Evolutionary conservation across 2,329 filamentous ascomycete genomes (phyloP), one percentile per base, ranked within the genome.

Genomic region (Aureobasidium pullulans): DNA sequence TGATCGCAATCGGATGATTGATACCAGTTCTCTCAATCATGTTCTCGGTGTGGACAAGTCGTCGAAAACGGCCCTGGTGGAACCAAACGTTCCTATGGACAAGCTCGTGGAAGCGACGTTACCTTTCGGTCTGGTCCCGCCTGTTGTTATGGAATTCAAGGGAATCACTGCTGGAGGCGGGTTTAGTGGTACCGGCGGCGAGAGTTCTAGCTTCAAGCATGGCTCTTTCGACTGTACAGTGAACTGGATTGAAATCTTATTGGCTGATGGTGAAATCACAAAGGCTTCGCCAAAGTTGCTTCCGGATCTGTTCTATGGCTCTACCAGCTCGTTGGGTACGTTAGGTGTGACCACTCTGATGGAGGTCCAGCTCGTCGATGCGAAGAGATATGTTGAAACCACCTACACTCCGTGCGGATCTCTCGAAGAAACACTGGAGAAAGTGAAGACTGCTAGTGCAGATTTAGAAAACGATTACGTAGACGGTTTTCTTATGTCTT

Each of bases 51-150:
- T 92, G 49, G 80, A 89, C 67, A 70, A 65, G 0, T 65, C 72
- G 1, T 69, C 69, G 4, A 79, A 77, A 62, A 86, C 80, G 3
- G 86, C 80, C 6, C 70, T 87, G n/a, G 84, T 86, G 1, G 85
- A 89, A 70, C 85, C 86, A 2, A 88, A 87, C 64, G 86, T 88
- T 6, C 75, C 84, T 0, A 87, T 89, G 84, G 84, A 87, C 63
- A 70, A 70, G 0, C 78, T 89, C 7, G 80, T 86, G 11, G 77
- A 79, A 58, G 81, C 79, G 4, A 83, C 84, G 0, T 65, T 85
- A 15, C 71, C 73, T n/a, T 71, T 81, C 56, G 79, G 77, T 0
- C 73, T 88, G 1, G 74, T 88, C 1, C 84, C 86, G 0, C 81
- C 83, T 0, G 84, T 89, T 0, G 84, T 88, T 3, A 86, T 86